Evolutionary conservation across 495 filamentous ascomycete genomes (phyloP).

Genomic region (Collariella sp.): DNA sequence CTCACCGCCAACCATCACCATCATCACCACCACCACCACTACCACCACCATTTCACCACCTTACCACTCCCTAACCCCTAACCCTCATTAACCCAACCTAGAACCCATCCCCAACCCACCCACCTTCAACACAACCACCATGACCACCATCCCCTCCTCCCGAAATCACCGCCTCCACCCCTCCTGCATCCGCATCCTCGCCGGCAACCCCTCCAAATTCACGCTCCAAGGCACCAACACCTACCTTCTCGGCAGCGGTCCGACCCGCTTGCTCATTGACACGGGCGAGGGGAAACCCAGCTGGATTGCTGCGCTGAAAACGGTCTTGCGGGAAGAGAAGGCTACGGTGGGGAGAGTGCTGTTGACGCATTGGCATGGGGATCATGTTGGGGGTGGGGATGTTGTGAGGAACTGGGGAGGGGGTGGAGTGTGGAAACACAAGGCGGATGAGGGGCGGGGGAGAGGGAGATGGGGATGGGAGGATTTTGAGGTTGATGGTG

Average conservation of each 20-base stretch:
- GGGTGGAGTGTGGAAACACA: conserved; percentile 46
- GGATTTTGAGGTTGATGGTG: conserved; percentile 61
- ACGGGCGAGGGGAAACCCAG: conserved; percentile 61
- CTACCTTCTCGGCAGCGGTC: conserved; percentile 69
- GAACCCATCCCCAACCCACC: background rate
- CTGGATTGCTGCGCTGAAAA: conserved; percentile 52
- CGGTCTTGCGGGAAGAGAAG: conserved; percentile 55
- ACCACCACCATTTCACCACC: no score
- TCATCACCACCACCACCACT: no score
- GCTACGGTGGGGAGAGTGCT: conserved; percentile 56
- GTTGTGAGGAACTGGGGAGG: conserved; percentile 53
- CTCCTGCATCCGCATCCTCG: conserved; percentile 63
- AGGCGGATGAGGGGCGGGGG: conserved; percentile 18
- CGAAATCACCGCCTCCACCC: conserved; percentile 60
- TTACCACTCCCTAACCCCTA: no score
- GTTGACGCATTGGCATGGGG: conserved; percentile 84
- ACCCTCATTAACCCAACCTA: background rate
- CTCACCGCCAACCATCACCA: no score
- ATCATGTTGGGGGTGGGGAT: conserved; percentile 75
- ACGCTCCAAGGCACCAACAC: conserved; percentile 67
- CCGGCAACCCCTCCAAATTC: conserved; percentile 71
- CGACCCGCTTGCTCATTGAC: conserved; percentile 64
- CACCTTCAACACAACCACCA: background rate
- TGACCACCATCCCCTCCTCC: conserved; percentile 40
- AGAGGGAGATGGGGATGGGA: conserved; percentile 57